Evolutionary conservation across 2,329 filamentous ascomycete genomes (phyloP).

Genomic region (Hymenoscyphus linearis): DNA sequence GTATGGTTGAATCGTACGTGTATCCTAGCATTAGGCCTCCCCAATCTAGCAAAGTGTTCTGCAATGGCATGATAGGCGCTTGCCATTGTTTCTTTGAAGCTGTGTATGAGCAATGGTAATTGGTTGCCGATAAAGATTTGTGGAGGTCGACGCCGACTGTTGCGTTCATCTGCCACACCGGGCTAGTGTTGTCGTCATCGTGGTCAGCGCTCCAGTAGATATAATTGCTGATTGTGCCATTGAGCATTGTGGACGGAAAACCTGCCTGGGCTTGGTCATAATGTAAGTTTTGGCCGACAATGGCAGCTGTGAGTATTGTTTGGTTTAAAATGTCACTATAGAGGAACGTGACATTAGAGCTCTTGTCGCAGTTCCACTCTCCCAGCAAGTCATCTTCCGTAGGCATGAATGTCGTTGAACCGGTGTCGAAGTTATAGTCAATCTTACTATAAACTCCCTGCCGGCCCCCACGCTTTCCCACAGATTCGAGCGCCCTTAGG

Average conservation of each 20-base stretch:
- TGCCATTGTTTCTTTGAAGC: neutral
- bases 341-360: neutral
- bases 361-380: neutral
- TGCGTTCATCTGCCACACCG: neutral
- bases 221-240: no score
- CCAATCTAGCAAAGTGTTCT: neutral
- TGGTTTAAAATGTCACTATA: neutral
- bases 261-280: neutral
- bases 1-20: neutral
- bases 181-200: neutral
- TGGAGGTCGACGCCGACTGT: neutral
- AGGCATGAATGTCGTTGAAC: neutral
- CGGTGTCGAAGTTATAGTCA: neutral
- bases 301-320: neutral
- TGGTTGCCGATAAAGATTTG: neutral
- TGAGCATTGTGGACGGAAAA: no score
- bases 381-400: neutral
- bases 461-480: neutral
- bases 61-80: neutral
- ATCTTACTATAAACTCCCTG: neutral
- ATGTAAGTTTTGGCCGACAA: neutral
- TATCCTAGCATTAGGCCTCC: neutral
- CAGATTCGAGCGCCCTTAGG: neutral
- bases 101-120: neutral
- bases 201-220: neutral